Evolutionary conservation across 192 early-diverging fungal genomes (phyloP).

Genomic region (Umbelopsis sp.): DNA sequence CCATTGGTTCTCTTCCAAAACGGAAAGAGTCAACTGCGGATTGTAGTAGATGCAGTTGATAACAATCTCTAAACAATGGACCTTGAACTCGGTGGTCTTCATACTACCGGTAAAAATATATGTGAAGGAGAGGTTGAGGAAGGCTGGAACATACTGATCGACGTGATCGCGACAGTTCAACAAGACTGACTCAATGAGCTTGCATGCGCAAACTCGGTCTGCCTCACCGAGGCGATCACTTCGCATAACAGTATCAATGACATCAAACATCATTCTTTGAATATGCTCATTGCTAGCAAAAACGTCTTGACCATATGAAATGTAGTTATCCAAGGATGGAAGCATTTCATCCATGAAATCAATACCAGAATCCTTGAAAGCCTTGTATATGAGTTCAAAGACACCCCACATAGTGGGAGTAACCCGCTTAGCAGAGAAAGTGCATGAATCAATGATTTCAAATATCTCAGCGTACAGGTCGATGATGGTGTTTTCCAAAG

Average conservation of each 20-base stretch:
- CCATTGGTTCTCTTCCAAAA: slow-evolving; percentile 79
- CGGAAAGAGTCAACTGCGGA: slow-evolving; percentile 68
- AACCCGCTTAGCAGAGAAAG: slow-evolving; percentile 81
- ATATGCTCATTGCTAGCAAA: slow-evolving; percentile 69
- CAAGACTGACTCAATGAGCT: slow-evolving; percentile 84
- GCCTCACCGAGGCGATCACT: slow-evolving; percentile 73
- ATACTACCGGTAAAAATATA: slow-evolving; percentile 66
- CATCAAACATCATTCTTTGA: slow-evolving; percentile 78
- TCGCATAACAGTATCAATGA: slow-evolving; percentile 84
- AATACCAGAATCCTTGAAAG: slow-evolving; percentile 80
- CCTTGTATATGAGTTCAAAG: slow-evolving; percentile 74
- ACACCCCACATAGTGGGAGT: slow-evolving; percentile 85
- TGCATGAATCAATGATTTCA: slow-evolving; percentile 87
- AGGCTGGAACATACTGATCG: slow-evolving; percentile 74
- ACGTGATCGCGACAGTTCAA: slow-evolving; percentile 82
- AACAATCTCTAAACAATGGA: slow-evolving; percentile 75
- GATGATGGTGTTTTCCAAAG: slow-evolving; percentile 74
- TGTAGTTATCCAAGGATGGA: slow-evolving; percentile 90
- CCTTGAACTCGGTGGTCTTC: slow-evolving; percentile 68
- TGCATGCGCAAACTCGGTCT: slow-evolving; percentile 83
- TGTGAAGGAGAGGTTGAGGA: slow-evolving; percentile 68
- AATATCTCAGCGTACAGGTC: slow-evolving; percentile 87
- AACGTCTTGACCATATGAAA: slow-evolving; percentile 82
- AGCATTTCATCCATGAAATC: slow-evolving; percentile 92
- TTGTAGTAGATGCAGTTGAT: slow-evolving; percentile 92